These are phyloP conservation scores for Clavulina sp. DNA, from an alignment of 768 basidiomycete genomes.

Conservation along the genomic window DNA sequence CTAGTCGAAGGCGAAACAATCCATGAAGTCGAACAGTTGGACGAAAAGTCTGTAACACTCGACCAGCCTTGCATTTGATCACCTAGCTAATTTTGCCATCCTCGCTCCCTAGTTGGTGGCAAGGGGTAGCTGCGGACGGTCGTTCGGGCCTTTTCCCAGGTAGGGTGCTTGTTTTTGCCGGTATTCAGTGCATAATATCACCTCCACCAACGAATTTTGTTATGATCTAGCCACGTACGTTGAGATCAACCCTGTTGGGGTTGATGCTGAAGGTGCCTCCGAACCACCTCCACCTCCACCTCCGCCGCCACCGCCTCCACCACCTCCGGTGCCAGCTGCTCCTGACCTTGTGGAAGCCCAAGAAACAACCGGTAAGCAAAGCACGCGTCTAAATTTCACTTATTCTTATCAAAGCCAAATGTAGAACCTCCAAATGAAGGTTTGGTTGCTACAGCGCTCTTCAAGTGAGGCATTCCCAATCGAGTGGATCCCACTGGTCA, in stretches of 20 bases:
- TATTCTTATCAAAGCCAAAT: too few species aligned
- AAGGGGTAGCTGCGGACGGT: slow-evolving; percentile 50
- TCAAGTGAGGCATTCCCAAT: slow-evolving; percentile 36
- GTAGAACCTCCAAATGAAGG: too few species aligned
- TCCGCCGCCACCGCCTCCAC: slow-evolving; percentile 27
- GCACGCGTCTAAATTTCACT: too few species aligned
- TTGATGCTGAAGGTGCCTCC: slow-evolving; percentile 4
- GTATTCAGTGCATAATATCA: not conserved
- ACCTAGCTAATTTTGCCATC: not conserved
- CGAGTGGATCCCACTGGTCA: too few species aligned
- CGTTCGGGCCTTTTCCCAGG: slow-evolving; percentile 76
- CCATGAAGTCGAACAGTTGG: slow-evolving; percentile 65
- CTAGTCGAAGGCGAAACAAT: slow-evolving; percentile 69
- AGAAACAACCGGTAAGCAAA: too few species aligned
- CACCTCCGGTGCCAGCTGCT: slow-evolving; percentile 21
- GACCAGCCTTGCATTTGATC: not conserved
- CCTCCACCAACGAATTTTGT: not conserved
- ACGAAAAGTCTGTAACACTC: slow-evolving; percentile 31
- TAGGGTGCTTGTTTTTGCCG: slow-evolving; percentile 18
- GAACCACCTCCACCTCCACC: slow-evolving; percentile 24
- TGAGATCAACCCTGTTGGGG: slow-evolving; percentile 34
- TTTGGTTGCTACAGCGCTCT: slow-evolving; percentile 43
- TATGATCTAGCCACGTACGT: slow-evolving; percentile 63
- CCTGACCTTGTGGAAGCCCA: slow-evolving; percentile 8
- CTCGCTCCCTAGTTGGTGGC: slow-evolving; percentile 56